Evolutionary conservation across 768 basidiomycete species (phyloP).

Genomic region (Nidularia pulvinata): DNA sequence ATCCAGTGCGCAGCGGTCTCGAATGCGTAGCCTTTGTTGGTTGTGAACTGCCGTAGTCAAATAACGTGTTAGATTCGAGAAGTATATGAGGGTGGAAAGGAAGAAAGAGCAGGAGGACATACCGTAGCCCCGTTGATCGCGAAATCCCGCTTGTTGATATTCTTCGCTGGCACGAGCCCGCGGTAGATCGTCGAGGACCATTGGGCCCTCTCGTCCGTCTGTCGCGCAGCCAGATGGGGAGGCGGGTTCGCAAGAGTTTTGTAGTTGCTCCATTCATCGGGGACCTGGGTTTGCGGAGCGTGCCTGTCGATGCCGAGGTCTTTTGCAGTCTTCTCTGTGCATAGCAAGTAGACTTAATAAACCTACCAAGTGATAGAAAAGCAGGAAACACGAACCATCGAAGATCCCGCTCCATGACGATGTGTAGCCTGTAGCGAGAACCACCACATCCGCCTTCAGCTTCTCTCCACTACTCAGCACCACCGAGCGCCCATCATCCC

Average conservation of each 20-base stretch:
- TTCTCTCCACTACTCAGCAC: constrained; percentile 37
- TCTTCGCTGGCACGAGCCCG: constrained; percentile 62
- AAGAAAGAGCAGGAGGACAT: too few relatives aligned
- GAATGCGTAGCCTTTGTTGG: constrained; percentile 51
- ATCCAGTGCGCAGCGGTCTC: constrained; percentile 67
- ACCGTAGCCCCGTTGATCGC: constrained; percentile 66
- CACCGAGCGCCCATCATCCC: constrained; percentile 32
- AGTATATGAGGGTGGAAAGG: too few relatives aligned
- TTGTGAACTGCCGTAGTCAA: constrained; percentile 39
- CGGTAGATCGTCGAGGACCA: constrained; percentile 55
- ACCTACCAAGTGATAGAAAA: neutral
- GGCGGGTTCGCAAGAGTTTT: constrained; percentile 39
- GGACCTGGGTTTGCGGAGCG: constrained; percentile 13
- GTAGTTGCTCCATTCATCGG: constrained; percentile 30
- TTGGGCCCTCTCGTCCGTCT: constrained; percentile 2
- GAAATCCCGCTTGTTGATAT: constrained; percentile 54
- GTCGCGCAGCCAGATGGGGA: constrained; percentile 13
- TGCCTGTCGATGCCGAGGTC: constrained; percentile 49
- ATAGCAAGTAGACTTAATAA: neutral
- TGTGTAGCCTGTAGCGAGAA: constrained; percentile 58
- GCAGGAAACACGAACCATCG: constrained; percentile 15
- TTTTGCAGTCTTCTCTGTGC: constrained; percentile 40
- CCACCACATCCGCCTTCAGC: constrained; percentile 42
- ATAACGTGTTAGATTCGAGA: too few relatives aligned
- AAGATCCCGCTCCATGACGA: constrained; percentile 54